Percentiles rank a stretch among this genome's conserved stretches.
Evolutionary conservation across 2,329 filamentous ascomycete species (phyloP).

Genomic region (Cladosporium oxysporum): DNA sequence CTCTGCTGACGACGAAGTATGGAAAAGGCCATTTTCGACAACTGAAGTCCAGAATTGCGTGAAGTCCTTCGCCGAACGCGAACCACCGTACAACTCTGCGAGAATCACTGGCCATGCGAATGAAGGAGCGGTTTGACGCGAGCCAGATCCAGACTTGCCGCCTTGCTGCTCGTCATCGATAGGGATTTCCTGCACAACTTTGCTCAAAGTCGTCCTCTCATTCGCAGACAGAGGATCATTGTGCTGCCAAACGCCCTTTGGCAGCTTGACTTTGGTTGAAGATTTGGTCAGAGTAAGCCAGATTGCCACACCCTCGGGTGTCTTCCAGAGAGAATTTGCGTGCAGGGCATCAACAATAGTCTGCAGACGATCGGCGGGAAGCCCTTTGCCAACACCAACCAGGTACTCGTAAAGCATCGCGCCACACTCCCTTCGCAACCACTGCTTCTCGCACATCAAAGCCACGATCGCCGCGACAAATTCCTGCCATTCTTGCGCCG

Average conservation of each 20-base stretch:
- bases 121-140: slow-evolving; percentile 69
- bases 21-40: slow-evolving; percentile 85
- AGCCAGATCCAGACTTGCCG: slow-evolving; percentile 61
- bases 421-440: slow-evolving; percentile 86
- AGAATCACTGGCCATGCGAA: slow-evolving; percentile 87
- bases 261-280: slow-evolving; percentile 66
- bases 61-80: slow-evolving; percentile 50
- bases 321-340: slow-evolving; percentile 66
- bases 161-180: slow-evolving; percentile 46
- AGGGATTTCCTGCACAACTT: slow-evolving; percentile 76
- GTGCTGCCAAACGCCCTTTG: slow-evolving; percentile 70
- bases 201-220: slow-evolving; percentile 68
- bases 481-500: slow-evolving; percentile 60
- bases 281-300: slow-evolving; percentile 72
- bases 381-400: slow-evolving; percentile 23
- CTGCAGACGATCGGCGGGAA: slow-evolving; percentile 25
- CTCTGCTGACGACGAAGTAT: slow-evolving; percentile 76
- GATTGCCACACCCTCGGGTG: slow-evolving; percentile 84
- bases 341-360: slow-evolving; percentile 32
- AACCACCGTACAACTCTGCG: slow-evolving; percentile 35
- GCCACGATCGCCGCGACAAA: slow-evolving; percentile 74
- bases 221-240: slow-evolving; percentile 71
- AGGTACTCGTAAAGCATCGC: slow-evolving; percentile 76
- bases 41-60: slow-evolving; percentile 81
- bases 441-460: slow-evolving; percentile 78